Percentiles rank a stretch among this genome's conserved stretches.
phyloP scores from a whole-genome alignment of 495 filamentous ascomycete genomes.

The Neurospora africana region DNA sequence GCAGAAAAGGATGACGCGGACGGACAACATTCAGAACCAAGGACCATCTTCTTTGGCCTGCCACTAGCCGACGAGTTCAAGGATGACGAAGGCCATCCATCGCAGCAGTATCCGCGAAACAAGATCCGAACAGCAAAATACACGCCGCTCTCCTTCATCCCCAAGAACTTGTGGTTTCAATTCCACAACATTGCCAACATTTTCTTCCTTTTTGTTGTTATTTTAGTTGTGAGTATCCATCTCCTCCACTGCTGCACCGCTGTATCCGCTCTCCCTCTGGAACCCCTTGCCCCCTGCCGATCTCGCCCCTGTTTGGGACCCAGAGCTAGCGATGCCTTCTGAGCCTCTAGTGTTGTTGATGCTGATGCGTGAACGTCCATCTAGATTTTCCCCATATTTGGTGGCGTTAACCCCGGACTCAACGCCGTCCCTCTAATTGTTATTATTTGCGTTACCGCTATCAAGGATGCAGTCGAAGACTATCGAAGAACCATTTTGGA shows the following conservation, averaged over 20 bases:
- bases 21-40: slow-evolving; percentile 12
- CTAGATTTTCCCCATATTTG: slow-evolving; percentile 94
- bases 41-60: slow-evolving; percentile 71
- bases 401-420: slow-evolving; percentile 78
- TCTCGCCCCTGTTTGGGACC: neutral
- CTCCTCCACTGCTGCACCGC: neutral
- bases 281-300: neutral
- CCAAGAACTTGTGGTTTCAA: slow-evolving; percentile 93
- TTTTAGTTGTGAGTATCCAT: slow-evolving; percentile 65
- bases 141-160: slow-evolving; percentile 90
- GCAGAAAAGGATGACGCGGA: slow-evolving; percentile 26
- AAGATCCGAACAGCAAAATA: slow-evolving; percentile 98
- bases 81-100: slow-evolving; percentile 73
- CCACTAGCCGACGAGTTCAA: slow-evolving; percentile 66
- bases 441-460: slow-evolving; percentile 80
- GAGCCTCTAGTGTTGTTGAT: neutral
- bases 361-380: slow-evolving; percentile 1
- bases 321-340: slow-evolving; percentile 2
- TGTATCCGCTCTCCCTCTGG: neutral
- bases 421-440: slow-evolving; percentile 88
- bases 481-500: slow-evolving; percentile 87
- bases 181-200: slow-evolving; percentile 99
- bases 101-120: slow-evolving; percentile 66
- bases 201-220: slow-evolving; percentile 94
- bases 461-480: slow-evolving; percentile 98